Percentiles rank a stretch among this genome's conserved stretches.
phyloP scores from a whole-genome alignment of 345 rosid genomes.

The Punica granatum region DNA sequence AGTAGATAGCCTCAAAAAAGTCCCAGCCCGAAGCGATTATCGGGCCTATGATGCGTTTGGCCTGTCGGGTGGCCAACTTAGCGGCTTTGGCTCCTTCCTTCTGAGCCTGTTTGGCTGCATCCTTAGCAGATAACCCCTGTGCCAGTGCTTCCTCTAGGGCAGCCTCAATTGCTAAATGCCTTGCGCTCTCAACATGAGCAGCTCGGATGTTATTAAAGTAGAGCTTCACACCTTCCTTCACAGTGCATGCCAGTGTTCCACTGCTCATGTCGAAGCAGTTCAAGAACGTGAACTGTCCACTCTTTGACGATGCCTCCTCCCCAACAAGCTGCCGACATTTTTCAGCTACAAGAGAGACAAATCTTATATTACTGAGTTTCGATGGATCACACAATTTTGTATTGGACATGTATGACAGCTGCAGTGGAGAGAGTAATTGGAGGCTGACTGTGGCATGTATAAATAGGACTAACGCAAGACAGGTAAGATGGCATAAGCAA shows the following conservation, averaged over 20 bases:
- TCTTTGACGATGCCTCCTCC: constrained; percentile 70
- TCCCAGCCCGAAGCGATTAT: constrained; percentile 93
- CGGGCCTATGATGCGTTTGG: constrained; percentile 84
- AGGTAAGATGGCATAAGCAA: not conserved
- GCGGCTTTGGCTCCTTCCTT: constrained; percentile 83
- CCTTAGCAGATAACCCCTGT: constrained; percentile 52
- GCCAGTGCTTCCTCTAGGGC: constrained; percentile 55
- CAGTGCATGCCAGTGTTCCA: constrained; percentile 70
- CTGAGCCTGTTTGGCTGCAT: constrained; percentile 67
- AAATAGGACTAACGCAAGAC: too few species aligned
- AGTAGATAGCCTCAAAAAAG: constrained; percentile 89
- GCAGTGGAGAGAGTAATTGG: not conserved
- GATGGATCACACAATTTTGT: not conserved
- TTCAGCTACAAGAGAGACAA: constrained; percentile 44
- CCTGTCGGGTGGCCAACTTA: constrained; percentile 58
- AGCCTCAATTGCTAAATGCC: constrained; percentile 57
- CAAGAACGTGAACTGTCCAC: constrained; percentile 78
- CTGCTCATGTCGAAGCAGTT: constrained; percentile 90
- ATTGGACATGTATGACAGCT: not conserved
- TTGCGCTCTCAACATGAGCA: constrained; percentile 63
- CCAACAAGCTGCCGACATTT: constrained; percentile 83
- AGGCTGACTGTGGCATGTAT: not conserved
- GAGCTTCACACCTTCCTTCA: constrained; percentile 87
- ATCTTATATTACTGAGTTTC: not conserved
- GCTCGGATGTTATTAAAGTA: constrained; percentile 77